Conservation (phyloP, 192 early-diverging fungal species). For the Dissophora ornata region DNA sequence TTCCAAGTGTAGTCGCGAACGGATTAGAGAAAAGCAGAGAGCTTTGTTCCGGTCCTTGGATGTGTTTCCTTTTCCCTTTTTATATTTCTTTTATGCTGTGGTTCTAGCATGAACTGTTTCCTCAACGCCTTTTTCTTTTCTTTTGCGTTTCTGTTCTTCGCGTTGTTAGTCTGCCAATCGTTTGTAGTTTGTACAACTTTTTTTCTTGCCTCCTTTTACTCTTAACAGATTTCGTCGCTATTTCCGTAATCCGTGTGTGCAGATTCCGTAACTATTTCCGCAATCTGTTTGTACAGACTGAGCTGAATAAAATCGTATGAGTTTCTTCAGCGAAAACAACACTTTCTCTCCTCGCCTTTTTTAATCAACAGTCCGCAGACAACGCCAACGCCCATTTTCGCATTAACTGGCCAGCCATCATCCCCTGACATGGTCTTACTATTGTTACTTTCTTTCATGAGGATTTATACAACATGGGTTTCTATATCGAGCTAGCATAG, state of each 20-base stretch:
- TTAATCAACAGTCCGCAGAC: no score
- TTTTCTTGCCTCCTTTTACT: neutral
- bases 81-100: conserved; percentile 1
- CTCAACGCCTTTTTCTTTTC: neutral
- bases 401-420: no score
- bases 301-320: no score
- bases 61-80: neutral
- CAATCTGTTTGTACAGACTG: neutral
- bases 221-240: neutral
- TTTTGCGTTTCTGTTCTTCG: neutral
- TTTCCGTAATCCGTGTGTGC: neutral
- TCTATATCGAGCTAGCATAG: no score
- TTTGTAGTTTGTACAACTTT: neutral
- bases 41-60: conserved; percentile 2
- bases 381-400: no score
- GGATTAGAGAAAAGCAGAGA: conserved; percentile 9
- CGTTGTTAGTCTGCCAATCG: no score
- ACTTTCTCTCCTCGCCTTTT: no score
- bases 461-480: no score
- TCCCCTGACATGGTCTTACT: no score
- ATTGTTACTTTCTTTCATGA: no score
- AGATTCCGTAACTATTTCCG: no score
- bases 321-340: no score
- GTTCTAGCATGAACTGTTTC: neutral
- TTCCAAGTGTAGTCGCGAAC: neutral